phyloP scores from a whole-genome alignment of 73 alveolate genomes.

The Tetrahymena elliotti region DNA sequence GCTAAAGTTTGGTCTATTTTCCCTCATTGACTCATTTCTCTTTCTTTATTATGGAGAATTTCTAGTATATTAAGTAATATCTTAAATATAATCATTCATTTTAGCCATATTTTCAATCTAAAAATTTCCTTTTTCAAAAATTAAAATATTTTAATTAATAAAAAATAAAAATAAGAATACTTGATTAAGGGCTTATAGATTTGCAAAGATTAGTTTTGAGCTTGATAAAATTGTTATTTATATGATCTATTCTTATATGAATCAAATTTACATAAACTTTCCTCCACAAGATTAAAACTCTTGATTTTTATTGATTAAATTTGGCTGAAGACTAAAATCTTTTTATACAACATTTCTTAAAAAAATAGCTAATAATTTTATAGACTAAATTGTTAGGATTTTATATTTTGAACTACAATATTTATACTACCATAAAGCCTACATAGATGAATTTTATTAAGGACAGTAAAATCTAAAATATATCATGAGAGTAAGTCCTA shows the following conservation, averaged over 20 bases:
- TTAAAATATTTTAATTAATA: too few species aligned
- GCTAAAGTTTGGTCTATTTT: not conserved
- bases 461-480: not conserved
- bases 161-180: not conserved
- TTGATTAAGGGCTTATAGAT: not conserved
- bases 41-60: not conserved
- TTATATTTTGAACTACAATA: not conserved
- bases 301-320: not conserved
- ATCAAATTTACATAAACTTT: not conserved
- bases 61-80: not conserved
- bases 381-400: too few species aligned
- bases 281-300: not conserved
- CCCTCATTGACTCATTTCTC: not conserved
- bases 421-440: not conserved
- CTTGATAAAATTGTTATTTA: too few species aligned
- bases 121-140: not conserved
- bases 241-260: not conserved
- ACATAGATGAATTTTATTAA: not conserved
- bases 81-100: not conserved
- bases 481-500: not conserved
- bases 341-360: not conserved
- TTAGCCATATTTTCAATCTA: not conserved
- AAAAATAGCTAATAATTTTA: too few species aligned
- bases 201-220: not conserved
- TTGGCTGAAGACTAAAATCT: not conserved